Evolutionary conservation across 257 asterid species (phyloP).

Genomic region (Petrea volubilis): DNA sequence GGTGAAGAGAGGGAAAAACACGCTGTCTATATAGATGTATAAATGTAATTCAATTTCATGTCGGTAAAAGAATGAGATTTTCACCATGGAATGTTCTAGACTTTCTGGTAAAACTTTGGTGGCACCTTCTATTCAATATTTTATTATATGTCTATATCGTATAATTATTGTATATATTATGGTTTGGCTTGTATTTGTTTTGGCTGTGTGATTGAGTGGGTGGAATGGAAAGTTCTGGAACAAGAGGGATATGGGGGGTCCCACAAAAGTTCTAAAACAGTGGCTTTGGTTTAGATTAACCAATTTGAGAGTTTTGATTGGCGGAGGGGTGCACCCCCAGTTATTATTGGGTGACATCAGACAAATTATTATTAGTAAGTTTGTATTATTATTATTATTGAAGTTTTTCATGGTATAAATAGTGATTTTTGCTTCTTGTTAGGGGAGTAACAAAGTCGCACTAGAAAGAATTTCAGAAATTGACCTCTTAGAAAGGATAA

Average conservation of each 20-base stretch:
- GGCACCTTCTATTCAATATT: constrained; percentile 26
- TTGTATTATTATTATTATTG: no score
- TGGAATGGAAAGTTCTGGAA: constrained; percentile 49
- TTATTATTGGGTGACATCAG: constrained; percentile 20
- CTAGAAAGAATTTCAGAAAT: no score
- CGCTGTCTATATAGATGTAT: neutral
- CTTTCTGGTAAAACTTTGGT: constrained; percentile 13
- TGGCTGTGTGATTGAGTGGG: constrained; percentile 10
- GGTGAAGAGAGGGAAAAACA: neutral
- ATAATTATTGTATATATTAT: neutral
- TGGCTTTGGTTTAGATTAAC: neutral
- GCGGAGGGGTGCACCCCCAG: constrained; percentile 26
- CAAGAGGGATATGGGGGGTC: neutral
- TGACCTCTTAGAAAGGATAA: no score
- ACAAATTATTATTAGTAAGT: no score
- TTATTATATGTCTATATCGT: neutral
- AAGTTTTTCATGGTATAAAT: no score
- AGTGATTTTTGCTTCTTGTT: neutral
- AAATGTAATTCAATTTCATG: neutral
- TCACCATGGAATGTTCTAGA: constrained; percentile 59
- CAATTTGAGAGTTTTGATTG: constrained; percentile 21
- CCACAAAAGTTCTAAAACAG: neutral
- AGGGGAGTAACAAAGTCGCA: neutral
- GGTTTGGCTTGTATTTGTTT: neutral
- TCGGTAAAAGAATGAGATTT: neutral